These are phyloP conservation scores for Phanerochaete carnosa DNA, from an alignment of 768 basidiomycete species.

Conservation along the genomic window DNA sequence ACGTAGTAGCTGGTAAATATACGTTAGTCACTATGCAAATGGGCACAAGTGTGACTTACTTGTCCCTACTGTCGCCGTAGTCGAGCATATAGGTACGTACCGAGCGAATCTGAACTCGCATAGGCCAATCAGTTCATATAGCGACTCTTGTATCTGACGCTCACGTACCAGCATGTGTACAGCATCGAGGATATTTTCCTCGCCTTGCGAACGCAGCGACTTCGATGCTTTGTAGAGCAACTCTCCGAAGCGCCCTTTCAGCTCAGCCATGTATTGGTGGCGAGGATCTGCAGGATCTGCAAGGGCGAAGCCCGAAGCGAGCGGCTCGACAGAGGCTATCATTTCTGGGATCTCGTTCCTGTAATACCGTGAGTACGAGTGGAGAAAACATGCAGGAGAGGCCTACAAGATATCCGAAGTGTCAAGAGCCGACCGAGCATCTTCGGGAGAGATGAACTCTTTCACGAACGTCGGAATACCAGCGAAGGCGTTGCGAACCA, in stretches of 20 bases:
- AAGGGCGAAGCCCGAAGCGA: constrained; percentile 67
- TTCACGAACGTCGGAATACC: constrained; percentile 68
- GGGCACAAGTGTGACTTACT: constrained; percentile 19
- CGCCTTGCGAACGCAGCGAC: constrained; percentile 66
- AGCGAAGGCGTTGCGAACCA: constrained; percentile 72
- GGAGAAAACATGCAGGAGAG: neutral
- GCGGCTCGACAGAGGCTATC: constrained; percentile 59
- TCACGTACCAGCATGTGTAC: constrained; percentile 63
- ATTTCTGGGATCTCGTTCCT: constrained; percentile 78
- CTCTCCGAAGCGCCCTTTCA: constrained; percentile 61
- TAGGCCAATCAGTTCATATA: neutral
- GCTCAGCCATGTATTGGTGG: constrained; percentile 52
- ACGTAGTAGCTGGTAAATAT: constrained; percentile 43
- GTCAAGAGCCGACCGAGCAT: constrained; percentile 36
- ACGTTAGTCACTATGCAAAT: no score
- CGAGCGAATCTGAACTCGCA: constrained; percentile 54
- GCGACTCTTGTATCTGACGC: neutral
- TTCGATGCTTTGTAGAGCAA: constrained; percentile 72
- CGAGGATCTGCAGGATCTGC: constrained; percentile 62
- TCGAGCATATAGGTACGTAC: constrained; percentile 72
- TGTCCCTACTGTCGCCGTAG: constrained; percentile 70
- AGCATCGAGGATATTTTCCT: constrained; percentile 79
- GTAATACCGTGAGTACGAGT: constrained; percentile 1
- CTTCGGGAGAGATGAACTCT: constrained; percentile 49
- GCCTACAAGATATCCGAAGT: constrained; percentile 71